A percentile compares a stretch with the other conserved stretches of the same genome.
phyloP scores from a whole-genome alignment of 805 yeast genomes.

The Candida nitratophila region DNA sequence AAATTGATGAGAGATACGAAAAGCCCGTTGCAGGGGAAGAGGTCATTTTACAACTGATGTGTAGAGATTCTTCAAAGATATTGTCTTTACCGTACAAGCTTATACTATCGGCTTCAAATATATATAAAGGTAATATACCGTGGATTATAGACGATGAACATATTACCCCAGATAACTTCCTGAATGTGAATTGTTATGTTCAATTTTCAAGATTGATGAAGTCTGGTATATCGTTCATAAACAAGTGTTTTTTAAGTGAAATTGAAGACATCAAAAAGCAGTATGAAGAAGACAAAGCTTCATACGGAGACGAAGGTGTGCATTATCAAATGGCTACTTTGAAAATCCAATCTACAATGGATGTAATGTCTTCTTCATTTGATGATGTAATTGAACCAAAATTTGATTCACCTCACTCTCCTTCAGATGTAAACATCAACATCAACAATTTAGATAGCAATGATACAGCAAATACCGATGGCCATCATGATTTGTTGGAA shows the following conservation, averaged over 20 bases:
- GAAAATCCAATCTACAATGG: constrained; percentile 43
- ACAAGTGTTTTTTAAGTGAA: constrained; percentile 54
- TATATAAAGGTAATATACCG: constrained; percentile 43
- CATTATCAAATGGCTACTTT: constrained; percentile 49
- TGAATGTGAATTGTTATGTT: constrained; percentile 21
- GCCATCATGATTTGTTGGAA: background rate
- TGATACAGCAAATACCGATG: constrained; percentile 4
- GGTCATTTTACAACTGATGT: constrained; percentile 60
- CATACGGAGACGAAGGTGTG: constrained; percentile 54
- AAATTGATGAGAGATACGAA: constrained; percentile 47
- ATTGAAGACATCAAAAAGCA: constrained; percentile 43
- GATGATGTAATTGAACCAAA: background rate
- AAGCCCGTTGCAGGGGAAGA: constrained; percentile 51
- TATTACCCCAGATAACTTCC: constrained; percentile 19
- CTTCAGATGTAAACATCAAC: constrained; percentile 6
- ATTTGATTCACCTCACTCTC: background rate
- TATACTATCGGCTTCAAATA: constrained; percentile 17
- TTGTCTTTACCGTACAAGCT: constrained; percentile 25
- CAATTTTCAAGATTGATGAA: constrained; percentile 63
- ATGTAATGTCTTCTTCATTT: constrained; percentile 29
- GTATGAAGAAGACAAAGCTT: constrained; percentile 47
- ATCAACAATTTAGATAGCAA: constrained; percentile 1
- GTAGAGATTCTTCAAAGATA: constrained; percentile 27
- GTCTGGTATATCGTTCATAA: constrained; percentile 50
- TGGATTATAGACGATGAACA: constrained; percentile 29